Percentiles rank a stretch among this genome's conserved stretches.
phyloP scores from a whole-genome alignment of 1,284 basidiomycete species.

The Ceratobasidium sp. region DNA sequence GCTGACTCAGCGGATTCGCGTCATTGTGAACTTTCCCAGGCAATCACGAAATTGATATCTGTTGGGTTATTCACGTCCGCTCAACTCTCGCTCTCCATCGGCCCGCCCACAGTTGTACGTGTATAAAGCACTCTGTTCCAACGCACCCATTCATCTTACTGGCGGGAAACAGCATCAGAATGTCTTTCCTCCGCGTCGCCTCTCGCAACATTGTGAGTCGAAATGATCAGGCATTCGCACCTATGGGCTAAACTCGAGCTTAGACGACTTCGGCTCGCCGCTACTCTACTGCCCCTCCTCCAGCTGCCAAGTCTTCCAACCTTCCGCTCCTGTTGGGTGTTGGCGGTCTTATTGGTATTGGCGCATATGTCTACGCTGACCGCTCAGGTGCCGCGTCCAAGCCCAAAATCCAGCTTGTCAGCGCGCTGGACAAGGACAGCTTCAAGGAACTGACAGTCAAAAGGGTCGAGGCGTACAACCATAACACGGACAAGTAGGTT shows the following conservation, averaged over 20 bases:
- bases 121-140: too few relatives aligned
- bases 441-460: constrained; percentile 85
- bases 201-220: constrained; percentile 34
- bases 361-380: constrained; percentile 41
- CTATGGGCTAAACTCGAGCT: not conserved
- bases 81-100: not conserved
- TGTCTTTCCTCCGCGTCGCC: constrained; percentile 34
- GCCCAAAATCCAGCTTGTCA: constrained; percentile 55
- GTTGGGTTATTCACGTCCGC: too few relatives aligned
- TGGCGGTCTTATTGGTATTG: constrained; percentile 41
- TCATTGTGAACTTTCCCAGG: constrained; percentile 30
- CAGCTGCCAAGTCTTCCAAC: constrained; percentile 40
- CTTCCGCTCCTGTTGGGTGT: constrained; percentile 40
- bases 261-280: constrained; percentile 36
- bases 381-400: constrained; percentile 9
- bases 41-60: constrained; percentile 8
- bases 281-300: constrained; percentile 43
- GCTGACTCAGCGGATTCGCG: constrained; percentile 30
- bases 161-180: not conserved
- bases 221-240: not conserved
- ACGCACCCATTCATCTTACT: too few relatives aligned
- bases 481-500: constrained; percentile 78
- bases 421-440: constrained; percentile 73
- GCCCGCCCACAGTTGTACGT: not conserved
- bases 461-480: constrained; percentile 88